Evolutionary conservation across 768 basidiomycete genomes (phyloP), one percentile per base, ranked within the genome.

Genomic region (Dentipellis sp.): DNA sequence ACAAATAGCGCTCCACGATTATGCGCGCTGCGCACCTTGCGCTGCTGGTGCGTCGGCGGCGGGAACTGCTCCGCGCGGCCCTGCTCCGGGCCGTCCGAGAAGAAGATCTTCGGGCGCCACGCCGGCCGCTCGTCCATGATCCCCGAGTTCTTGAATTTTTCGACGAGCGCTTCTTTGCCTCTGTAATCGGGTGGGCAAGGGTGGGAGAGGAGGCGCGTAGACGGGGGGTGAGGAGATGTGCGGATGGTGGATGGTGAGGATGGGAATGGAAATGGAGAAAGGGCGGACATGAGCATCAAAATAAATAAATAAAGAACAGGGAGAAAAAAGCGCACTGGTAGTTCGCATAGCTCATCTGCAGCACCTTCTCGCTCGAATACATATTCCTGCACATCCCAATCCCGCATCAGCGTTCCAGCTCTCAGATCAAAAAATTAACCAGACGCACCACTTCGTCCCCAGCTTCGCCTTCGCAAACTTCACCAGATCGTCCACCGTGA

Each of bases 331-430:
- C 88, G 53, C 59, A 91, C 91, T 94, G 91, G 65, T 90, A 92
- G 62, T 91, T 93, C 3, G 92, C 93, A 66, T 93, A 94, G 62
- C 86, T 88, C 86, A 93, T 91, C 64, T 93, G 87, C 53, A 93
- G 70, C 9, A 92, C 84, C 65, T 94, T 94, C 69, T 94, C 89
- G 58, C 89, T 91, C 9, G 88, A 88, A 66, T 90, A 93, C 83
- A 91, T 84, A 66, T 94, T 93, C 90, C 89, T 91, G n/a, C n/a
- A n/a, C n/a, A 66, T 17, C 37, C 17, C 16, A 19, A 49, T 9
- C 5, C 14, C 21, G 17, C 52, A 58, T 21, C 53, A 35, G 54
- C 46, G 51, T 42, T 17, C 21, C 11, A 39, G 16, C 22, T 40
- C 57, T 35, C 9, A 52, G 47, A 39, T 11, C 29, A 54, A 58